These are phyloP conservation scores for Triticum timopheevii DNA, from an alignment of 176 grass and related monocot genomes.

Conservation along the genomic window DNA sequence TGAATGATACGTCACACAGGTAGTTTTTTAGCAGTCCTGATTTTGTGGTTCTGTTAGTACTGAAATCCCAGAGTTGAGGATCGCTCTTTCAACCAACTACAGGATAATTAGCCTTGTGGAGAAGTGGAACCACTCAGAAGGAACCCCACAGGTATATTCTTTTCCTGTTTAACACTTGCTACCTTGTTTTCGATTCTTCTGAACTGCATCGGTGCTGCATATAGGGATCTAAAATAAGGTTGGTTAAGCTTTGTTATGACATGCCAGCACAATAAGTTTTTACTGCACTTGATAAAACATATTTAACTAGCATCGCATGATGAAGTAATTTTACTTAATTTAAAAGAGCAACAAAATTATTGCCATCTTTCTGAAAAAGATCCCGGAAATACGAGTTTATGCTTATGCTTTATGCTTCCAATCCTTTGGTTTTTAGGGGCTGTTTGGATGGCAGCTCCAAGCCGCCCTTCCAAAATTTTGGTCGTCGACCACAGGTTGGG, in stretches of 20 bases:
- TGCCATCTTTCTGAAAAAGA: neutral
- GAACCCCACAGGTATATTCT: conserved; percentile 63
- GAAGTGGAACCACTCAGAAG: conserved; percentile 82
- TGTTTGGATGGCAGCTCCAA: too few species aligned
- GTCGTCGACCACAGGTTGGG: too few species aligned
- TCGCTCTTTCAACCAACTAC: conserved; percentile 4
- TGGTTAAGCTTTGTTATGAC: neutral
- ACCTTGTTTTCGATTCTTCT: neutral
- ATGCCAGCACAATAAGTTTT: neutral
- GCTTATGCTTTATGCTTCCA: neutral
- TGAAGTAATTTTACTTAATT: conserved; percentile 2
- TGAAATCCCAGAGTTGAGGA: conserved; percentile 2
- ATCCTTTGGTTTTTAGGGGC: neutral
- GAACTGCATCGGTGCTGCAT: neutral
- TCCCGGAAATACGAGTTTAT: neutral
- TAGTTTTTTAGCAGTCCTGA: conserved; percentile 8
- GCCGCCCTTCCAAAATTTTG: too few species aligned
- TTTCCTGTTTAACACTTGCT: neutral
- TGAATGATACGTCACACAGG: conserved; percentile 99
- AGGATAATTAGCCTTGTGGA: conserved; percentile 97
- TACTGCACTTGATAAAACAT: neutral
- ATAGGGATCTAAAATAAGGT: neutral
- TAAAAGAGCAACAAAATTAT: neutral
- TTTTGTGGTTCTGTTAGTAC: conserved; percentile 1
- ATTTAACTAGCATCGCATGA: neutral